Evolutionary conservation across 306 rosid species (phyloP).

Genomic region (Urtica urens): DNA sequence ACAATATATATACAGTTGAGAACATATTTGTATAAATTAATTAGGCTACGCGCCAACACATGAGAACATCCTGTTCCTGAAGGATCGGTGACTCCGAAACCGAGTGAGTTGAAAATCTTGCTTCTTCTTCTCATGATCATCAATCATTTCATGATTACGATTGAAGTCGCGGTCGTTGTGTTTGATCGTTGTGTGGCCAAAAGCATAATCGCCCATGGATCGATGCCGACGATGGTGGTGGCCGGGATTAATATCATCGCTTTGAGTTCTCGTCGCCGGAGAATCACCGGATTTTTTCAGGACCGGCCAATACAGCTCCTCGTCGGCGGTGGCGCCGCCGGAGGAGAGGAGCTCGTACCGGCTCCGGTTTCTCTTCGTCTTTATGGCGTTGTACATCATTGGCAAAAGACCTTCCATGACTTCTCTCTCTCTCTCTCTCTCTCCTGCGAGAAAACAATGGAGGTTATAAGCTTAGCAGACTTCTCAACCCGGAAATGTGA

Average conservation of each 20-base stretch:
- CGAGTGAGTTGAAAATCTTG: not conserved
- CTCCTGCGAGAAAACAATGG: not conserved
- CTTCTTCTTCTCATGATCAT: not conserved
- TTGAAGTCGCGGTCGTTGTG: not conserved
- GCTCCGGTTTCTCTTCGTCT: slow-evolving; percentile 10
- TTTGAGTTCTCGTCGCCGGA: not conserved
- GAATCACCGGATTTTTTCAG: no score
- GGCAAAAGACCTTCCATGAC: slow-evolving; percentile 33
- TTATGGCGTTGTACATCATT: slow-evolving; percentile 26
- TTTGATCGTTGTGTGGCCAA: not conserved
- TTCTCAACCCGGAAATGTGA: no score
- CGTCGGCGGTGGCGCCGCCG: not conserved
- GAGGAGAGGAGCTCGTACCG: slow-evolving; percentile 15
- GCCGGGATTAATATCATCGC: no score
- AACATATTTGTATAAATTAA: no score
- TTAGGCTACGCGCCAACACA: slow-evolving; percentile 1
- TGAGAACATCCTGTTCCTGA: not conserved
- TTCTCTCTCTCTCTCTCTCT: not conserved
- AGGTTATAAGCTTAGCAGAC: no score
- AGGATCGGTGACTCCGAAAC: not conserved
- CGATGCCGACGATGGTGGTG: not conserved
- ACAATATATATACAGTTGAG: no score
- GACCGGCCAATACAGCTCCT: not conserved
- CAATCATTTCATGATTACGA: no score
- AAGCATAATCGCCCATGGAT: not conserved